phyloP scores from a whole-genome alignment of 2,329 filamentous ascomycete species.

The Emericellopsis atlantica region DNA sequence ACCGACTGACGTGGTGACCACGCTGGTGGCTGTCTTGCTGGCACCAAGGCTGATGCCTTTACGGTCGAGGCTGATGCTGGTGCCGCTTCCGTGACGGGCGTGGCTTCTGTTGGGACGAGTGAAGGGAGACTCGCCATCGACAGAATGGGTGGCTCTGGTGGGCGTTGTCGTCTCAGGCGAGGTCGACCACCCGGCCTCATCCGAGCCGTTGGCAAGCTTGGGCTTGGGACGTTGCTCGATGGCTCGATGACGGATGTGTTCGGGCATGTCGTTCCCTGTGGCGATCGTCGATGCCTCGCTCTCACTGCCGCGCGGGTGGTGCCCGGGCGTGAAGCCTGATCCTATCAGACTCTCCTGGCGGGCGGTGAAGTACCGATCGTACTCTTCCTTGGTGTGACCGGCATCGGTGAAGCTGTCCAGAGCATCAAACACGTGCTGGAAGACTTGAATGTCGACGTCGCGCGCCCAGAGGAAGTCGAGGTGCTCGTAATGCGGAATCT shows the following conservation, averaged over 20 bases:
- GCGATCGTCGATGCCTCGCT: conserved; percentile 1
- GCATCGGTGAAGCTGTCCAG: conserved; percentile 57
- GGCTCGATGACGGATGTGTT: not conserved
- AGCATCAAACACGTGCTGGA: conserved; percentile 83
- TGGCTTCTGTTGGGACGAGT: conserved; percentile 15
- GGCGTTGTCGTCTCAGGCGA: conserved; percentile 6
- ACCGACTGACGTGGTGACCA: conserved; percentile 13
- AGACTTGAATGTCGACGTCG: conserved; percentile 74
- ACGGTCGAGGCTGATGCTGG: conserved; percentile 24
- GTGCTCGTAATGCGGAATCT: conserved; percentile 89
- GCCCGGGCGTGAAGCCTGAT: conserved; percentile 9
- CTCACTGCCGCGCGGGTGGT: not conserved
- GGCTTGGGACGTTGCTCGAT: not conserved
- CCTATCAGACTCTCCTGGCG: conserved; percentile 37
- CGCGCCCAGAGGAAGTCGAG: conserved; percentile 91
- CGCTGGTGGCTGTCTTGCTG: conserved; percentile 19
- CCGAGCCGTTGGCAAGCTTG: conserved; percentile 1
- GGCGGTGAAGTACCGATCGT: conserved; percentile 40
- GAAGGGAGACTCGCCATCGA: conserved; percentile 4
- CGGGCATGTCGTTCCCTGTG: not conserved
- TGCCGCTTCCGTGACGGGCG: conserved; percentile 5
- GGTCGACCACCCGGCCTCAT: conserved; percentile 4
- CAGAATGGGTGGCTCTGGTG: not conserved
- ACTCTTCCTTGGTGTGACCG: conserved; percentile 47
- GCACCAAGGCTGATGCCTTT: conserved; percentile 26